Conservation (phyloP, 1,284 basidiomycete species). For the Sutorius eximius region DNA sequence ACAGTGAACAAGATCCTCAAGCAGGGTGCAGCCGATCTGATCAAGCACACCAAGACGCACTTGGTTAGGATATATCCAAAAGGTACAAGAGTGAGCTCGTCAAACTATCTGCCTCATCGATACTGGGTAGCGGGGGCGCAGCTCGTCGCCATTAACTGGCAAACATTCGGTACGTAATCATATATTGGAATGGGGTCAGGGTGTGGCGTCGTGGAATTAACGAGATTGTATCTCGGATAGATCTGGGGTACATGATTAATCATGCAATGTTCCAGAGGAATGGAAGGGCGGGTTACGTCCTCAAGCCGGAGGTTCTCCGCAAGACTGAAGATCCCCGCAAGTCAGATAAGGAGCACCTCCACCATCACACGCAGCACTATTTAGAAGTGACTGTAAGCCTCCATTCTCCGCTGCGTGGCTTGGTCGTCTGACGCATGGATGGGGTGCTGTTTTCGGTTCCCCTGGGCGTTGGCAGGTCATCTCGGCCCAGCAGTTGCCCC, state of each 20-base stretch:
- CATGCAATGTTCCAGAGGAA: slow-evolving; percentile 93
- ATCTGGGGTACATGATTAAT: slow-evolving; percentile 88
- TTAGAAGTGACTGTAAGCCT: slow-evolving; percentile 62
- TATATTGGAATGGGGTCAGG: neutral
- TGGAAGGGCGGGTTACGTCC: slow-evolving; percentile 83
- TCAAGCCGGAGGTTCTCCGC: slow-evolving; percentile 85
- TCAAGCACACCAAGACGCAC: slow-evolving; percentile 88
- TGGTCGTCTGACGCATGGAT: slow-evolving; percentile 4
- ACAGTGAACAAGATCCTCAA: slow-evolving; percentile 71
- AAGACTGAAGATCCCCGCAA: slow-evolving; percentile 52
- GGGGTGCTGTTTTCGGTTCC: neutral
- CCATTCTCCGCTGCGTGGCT: neutral
- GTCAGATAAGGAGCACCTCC: slow-evolving; percentile 60
- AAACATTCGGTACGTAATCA: slow-evolving; percentile 76
- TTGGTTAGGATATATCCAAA: slow-evolving; percentile 90
- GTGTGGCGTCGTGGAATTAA: neutral
- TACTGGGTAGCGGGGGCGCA: slow-evolving; percentile 93
- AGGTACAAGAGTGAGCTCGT: slow-evolving; percentile 77
- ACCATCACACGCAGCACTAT: slow-evolving; percentile 56
- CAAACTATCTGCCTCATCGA: slow-evolving; percentile 88
- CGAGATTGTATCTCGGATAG: slow-evolving; percentile 40
- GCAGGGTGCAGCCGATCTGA: slow-evolving; percentile 66
- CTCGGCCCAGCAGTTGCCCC: slow-evolving; percentile 91
- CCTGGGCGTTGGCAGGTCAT: slow-evolving; percentile 56
- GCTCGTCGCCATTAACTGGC: slow-evolving; percentile 98